A percentile compares a stretch with the other conserved stretches of the same genome.
phyloP scores from a whole-genome alignment of 2,329 filamentous ascomycete genomes.

The Colletotrichum noveboracense region DNA sequence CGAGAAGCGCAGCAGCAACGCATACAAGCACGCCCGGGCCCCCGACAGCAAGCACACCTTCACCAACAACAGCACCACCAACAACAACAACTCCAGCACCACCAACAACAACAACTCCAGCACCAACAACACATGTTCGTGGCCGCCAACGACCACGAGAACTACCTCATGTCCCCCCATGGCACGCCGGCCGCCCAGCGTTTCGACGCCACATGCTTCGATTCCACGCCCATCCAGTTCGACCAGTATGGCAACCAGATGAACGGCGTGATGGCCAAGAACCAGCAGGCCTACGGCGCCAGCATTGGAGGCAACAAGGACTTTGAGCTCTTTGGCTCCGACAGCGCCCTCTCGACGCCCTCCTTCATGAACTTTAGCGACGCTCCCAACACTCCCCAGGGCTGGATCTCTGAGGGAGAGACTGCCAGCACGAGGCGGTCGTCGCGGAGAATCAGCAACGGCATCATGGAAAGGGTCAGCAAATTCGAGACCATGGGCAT shows the following conservation, averaged over 20 bases:
- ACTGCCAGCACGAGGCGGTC: constrained; percentile 45
- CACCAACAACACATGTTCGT: constrained; percentile 32
- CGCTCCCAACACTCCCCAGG: constrained; percentile 43
- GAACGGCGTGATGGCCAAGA: constrained; percentile 52
- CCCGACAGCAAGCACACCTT: constrained; percentile 36
- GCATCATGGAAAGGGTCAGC: constrained; percentile 63
- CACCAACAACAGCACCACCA: constrained; percentile 41
- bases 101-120: constrained; percentile 26
- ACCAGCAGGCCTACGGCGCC: constrained; percentile 44
- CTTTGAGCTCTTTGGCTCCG: constrained; percentile 54
- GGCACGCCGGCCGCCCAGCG: constrained; percentile 59
- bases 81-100: constrained; percentile 32
- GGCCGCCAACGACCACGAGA: constrained; percentile 48
- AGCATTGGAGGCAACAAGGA: constrained; percentile 50
- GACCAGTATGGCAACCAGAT: constrained; percentile 50
- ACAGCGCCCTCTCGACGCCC: constrained; percentile 53
- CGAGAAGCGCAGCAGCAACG: constrained; percentile 91
- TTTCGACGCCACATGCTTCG: constrained; percentile 55
- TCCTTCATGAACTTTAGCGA: constrained; percentile 56
- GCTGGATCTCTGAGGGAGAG: constrained; percentile 58
- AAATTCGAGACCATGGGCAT: constrained; percentile 62
- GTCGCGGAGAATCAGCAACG: constrained; percentile 62
- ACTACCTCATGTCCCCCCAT: constrained; percentile 62
- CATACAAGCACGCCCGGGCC: constrained; percentile 78
- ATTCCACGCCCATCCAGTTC: constrained; percentile 48